A percentile compares a stretch with the other conserved stretches of the same genome.
These are phyloP conservation scores for Diaporthe ilicicola DNA, from an alignment of 2,329 filamentous ascomycete genomes.

Conservation along the genomic window DNA sequence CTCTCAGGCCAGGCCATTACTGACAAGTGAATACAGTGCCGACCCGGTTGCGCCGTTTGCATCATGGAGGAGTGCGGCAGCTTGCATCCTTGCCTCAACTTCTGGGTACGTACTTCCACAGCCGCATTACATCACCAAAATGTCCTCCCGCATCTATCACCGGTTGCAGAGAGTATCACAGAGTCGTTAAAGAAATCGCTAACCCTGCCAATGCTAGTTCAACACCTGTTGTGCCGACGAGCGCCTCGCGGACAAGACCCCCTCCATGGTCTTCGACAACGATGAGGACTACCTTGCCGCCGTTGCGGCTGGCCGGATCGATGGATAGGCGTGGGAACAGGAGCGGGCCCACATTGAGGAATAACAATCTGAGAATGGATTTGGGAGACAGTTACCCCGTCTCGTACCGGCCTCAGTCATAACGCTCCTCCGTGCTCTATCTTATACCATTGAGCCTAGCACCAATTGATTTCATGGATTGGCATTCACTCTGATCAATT, in stretches of 20 bases:
- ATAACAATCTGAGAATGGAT: too few species aligned
- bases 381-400: too few species aligned
- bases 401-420: too few species aligned
- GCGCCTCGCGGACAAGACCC: too few species aligned
- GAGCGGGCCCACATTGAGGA: too few species aligned
- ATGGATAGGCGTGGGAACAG: neutral
- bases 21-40: neutral
- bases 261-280: neutral
- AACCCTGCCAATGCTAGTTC: neutral
- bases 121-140: too few species aligned
- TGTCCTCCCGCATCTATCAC: neutral
- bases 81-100: neutral
- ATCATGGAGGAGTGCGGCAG: neutral
- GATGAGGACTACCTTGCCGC: neutral
- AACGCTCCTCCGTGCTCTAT: too few species aligned
- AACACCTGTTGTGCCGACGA: conserved; percentile 1
- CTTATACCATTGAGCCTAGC: too few species aligned
- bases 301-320: neutral
- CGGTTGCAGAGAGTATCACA: neutral
- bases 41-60: neutral
- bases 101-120: neutral
- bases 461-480: too few species aligned
- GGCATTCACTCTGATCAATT: too few species aligned
- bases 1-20: too few species aligned
- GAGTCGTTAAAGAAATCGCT: neutral